These are phyloP conservation scores for Termitomyces titanicus DNA, from an alignment of 768 basidiomycete genomes.

Conservation along the genomic window DNA sequence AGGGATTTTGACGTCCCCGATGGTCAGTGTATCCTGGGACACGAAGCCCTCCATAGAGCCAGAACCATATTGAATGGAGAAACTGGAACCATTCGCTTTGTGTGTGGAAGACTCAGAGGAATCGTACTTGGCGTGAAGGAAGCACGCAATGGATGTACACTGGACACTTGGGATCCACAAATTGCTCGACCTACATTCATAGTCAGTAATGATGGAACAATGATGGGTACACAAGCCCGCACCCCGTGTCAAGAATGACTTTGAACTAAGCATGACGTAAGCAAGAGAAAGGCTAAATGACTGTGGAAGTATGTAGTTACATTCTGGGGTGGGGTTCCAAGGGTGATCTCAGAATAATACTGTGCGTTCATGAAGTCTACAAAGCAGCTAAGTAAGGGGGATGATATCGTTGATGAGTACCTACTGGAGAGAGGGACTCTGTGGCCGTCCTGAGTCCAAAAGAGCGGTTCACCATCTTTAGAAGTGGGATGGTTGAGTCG, in stretches of 20 bases:
- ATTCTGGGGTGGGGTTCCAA: constrained; percentile 82
- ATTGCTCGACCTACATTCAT: constrained; percentile 67
- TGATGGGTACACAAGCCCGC: neutral
- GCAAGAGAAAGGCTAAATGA: neutral
- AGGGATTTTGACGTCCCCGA: constrained; percentile 79
- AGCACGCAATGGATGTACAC: constrained; percentile 89
- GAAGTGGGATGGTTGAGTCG: constrained; percentile 37
- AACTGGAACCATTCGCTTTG: constrained; percentile 85
- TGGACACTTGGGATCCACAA: constrained; percentile 86
- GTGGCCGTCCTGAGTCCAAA: constrained; percentile 89
- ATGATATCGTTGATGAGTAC: constrained; percentile 24
- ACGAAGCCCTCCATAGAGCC: constrained; percentile 97
- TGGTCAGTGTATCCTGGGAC: constrained; percentile 73
- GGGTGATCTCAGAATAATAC: constrained; percentile 84
- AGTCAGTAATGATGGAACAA: neutral
- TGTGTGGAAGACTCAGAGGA: constrained; percentile 74
- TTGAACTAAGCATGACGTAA: constrained; percentile 60
- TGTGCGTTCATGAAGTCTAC: constrained; percentile 98
- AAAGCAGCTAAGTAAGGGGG: constrained; percentile 3
- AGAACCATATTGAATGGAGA: constrained; percentile 91
- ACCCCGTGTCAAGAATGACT: constrained; percentile 94
- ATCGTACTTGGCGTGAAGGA: constrained; percentile 93
- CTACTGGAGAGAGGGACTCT: constrained; percentile 84
- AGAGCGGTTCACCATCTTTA: constrained; percentile 53
- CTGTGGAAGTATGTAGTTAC: constrained; percentile 36